Base-by-base conservation (phyloP, 805 yeast species). In the Yarrowia sp. region DNA sequence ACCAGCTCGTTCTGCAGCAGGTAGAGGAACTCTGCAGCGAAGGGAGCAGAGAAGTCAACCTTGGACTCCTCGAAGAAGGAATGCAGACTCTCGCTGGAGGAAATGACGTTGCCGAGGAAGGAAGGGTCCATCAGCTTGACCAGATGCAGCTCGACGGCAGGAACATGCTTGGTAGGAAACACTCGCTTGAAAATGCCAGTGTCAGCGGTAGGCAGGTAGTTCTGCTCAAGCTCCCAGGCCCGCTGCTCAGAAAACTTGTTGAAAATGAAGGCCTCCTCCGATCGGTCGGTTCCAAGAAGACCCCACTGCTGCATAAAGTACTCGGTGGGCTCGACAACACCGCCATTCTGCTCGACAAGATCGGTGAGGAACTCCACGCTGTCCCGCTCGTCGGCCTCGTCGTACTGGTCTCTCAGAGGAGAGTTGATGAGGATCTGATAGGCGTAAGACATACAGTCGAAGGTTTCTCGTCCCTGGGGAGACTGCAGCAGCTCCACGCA, bases 241-340 rank as follows among this genome's bases (percentile, higher is more conserved):
- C 40, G 20, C 20, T 15, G 46, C 46, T 20, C 61, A 10, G 46
- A 39, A 20, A 55, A 55, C 46, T 55, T 55, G 61, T 40, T 55
- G 46, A 55, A 40, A n/a, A 55, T 55, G 38, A 55, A 55, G 3
- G 33, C 9, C 38, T 55, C 61, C 33, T 55, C 61, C 9, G 38
- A 15, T 39, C 61, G 34, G 38, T 55, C 61, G 12, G 46, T n/a
- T 10, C 61, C 61, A 20, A 55, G 61, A 24, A 55, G 36, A 20
- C 61, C 61, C 61, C 61, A 55, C 19, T 55, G 61, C 19, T 55
- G 61, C 61, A 55, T 20, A n/a, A 39, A 55, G 61, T 55, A 55
- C 38, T 55, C 61, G 20, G 46, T 14, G 38, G 61, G 61, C 46
- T 55, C 61, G 24, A 55, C 61, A 15, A 55, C 46, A 2, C 61